These are phyloP conservation scores for Cynara cardunculus DNA, from an alignment of 129 eudicot species.

Conservation along the genomic window DNA sequence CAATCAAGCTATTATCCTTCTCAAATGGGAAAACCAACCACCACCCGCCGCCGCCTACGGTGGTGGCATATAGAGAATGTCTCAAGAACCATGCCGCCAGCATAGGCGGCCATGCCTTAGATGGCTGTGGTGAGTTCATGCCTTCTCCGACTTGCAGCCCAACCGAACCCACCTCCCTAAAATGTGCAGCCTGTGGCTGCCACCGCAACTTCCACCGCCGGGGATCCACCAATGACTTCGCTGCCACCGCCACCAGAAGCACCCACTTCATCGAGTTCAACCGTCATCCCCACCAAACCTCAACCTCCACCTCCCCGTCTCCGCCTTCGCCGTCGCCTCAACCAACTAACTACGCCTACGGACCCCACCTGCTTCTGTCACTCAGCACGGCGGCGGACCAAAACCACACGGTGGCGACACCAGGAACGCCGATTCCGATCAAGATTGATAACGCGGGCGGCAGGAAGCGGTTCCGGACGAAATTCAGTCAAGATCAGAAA, in stretches of 20 bases:
- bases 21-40: conserved; percentile 46
- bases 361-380: conserved; percentile 36
- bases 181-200: conserved; percentile 91
- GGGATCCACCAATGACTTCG: conserved; percentile 36
- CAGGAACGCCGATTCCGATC: conserved; percentile 52
- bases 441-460: conserved; percentile 36
- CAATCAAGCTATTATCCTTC: conserved; percentile 34
- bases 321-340: conserved; percentile 52
- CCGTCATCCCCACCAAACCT: conserved; percentile 28
- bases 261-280: conserved; percentile 50
- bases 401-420: conserved; percentile 34
- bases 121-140: conserved; percentile 92
- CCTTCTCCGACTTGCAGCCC: conserved; percentile 40
- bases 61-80: conserved; percentile 51
- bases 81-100: conserved; percentile 80
- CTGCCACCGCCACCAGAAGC: conserved; percentile 24
- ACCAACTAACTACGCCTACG: conserved; percentile 35
- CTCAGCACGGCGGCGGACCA: conserved; percentile 36
- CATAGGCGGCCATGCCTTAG: conserved; percentile 78
- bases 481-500: conserved; percentile 72
- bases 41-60: conserved; percentile 28
- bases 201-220: conserved; percentile 96
- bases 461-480: conserved; percentile 71
- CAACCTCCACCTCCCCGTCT: conserved; percentile 31
- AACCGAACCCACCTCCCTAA: conserved; percentile 50